Evolutionary conservation across 805 yeast species (phyloP).

Genomic region (Lachancea quebecensis): DNA sequence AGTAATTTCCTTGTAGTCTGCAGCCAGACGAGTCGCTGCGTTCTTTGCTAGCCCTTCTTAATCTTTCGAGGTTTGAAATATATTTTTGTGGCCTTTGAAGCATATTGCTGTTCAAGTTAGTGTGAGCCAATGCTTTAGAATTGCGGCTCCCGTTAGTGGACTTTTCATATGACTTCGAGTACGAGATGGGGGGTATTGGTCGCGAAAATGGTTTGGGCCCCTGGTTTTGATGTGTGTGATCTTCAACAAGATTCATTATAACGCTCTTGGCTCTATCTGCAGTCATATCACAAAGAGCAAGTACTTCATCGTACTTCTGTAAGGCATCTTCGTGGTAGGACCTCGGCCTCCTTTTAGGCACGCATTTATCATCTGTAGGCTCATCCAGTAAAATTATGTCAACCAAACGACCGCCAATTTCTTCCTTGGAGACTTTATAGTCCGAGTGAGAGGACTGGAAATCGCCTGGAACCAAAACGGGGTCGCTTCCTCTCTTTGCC

Average conservation of each 20-base stretch:
- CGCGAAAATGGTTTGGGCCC: background rate
- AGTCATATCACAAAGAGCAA: constrained; percentile 25
- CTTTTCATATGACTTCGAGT: background rate
- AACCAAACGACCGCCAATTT: constrained; percentile 19
- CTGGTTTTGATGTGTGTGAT: background rate
- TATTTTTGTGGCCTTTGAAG: background rate
- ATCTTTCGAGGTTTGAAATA: constrained; percentile 1
- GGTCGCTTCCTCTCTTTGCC: background rate
- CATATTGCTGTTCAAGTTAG: background rate
- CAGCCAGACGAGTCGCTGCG: background rate
- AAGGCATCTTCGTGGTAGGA: constrained; percentile 3
- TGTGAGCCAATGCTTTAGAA: background rate
- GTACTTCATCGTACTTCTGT: constrained; percentile 9
- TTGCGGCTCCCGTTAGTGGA: background rate
- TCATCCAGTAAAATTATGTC: constrained; percentile 25
- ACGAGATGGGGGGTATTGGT: background rate
- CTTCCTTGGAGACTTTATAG: constrained; percentile 6
- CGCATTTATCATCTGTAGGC: constrained; percentile 1
- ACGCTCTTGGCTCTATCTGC: constrained; percentile 23
- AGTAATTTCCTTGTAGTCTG: too few relatives aligned
- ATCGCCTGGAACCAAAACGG: background rate
- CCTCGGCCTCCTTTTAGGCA: background rate
- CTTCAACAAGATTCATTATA: constrained; percentile 15
- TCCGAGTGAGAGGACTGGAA: background rate
- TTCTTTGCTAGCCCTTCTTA: background rate